These are phyloP conservation scores for Chiua virens DNA, from an alignment of 768 basidiomycete species.

Conservation along the genomic window DNA sequence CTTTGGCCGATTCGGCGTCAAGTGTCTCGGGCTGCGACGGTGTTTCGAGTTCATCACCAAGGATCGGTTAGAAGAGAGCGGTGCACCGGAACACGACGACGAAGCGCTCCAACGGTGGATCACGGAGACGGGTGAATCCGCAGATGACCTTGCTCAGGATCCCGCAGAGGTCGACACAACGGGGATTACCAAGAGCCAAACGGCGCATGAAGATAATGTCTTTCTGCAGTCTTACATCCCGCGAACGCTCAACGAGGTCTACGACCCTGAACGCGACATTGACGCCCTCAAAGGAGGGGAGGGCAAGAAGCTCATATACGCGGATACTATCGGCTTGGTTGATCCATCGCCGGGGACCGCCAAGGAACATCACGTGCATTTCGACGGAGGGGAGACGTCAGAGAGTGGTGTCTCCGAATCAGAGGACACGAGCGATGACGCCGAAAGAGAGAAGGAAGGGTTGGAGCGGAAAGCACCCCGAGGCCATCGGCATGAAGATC, in stretches of 20 bases:
- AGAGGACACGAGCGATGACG: slow-evolving; percentile 33
- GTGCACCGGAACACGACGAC: slow-evolving; percentile 25
- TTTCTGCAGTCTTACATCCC: slow-evolving; percentile 94
- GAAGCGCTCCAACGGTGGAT: slow-evolving; percentile 48
- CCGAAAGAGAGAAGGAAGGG: slow-evolving; percentile 36
- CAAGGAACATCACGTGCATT: slow-evolving; percentile 13
- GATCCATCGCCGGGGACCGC: slow-evolving; percentile 26
- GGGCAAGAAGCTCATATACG: slow-evolving; percentile 78
- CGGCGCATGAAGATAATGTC: slow-evolving; percentile 79
- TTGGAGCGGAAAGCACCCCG: slow-evolving; percentile 58
- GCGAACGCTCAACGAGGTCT: slow-evolving; percentile 86
- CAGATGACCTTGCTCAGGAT: slow-evolving; percentile 11
- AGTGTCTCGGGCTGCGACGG: slow-evolving; percentile 72
- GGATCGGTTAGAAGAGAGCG: slow-evolving; percentile 41
- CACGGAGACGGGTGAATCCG: slow-evolving; percentile 34
- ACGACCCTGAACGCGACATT: slow-evolving; percentile 92
- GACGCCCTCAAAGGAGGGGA: slow-evolving; percentile 71
- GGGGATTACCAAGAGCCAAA: slow-evolving; percentile 11
- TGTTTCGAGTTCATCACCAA: slow-evolving; percentile 89
- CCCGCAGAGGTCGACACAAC: slow-evolving; percentile 10
- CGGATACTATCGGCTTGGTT: slow-evolving; percentile 81
- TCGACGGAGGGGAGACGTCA: slow-evolving; percentile 18
- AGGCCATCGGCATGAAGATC: slow-evolving; percentile 92
- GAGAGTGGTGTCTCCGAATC: slow-evolving; percentile 25
- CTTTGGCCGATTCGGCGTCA: slow-evolving; percentile 75